These are phyloP conservation scores for Mycogone perniciosa DNA, from an alignment of 2,329 filamentous ascomycete genomes.

Conservation along the genomic window DNA sequence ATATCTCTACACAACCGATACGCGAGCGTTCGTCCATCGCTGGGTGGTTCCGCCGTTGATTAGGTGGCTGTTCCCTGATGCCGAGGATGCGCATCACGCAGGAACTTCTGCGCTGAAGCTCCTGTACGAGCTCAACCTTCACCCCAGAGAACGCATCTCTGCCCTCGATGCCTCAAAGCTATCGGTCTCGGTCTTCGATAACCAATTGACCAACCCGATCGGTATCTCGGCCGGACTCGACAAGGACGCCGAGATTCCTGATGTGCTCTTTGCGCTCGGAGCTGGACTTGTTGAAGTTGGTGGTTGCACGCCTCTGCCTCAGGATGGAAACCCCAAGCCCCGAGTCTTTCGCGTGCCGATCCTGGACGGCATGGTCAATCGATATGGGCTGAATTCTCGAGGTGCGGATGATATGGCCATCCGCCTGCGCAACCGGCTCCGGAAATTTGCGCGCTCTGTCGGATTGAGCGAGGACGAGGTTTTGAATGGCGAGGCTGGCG, in stretches of 20 bases:
- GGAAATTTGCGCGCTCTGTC: slow-evolving; percentile 64
- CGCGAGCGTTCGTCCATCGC: slow-evolving; percentile 62
- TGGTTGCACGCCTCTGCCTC: slow-evolving; percentile 79
- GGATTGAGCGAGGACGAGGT: slow-evolving; percentile 69
- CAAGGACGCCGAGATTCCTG: slow-evolving; percentile 86
- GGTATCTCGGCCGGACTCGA: slow-evolving; percentile 94
- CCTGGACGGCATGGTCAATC: slow-evolving; percentile 85
- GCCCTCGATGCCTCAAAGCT: slow-evolving; percentile 28
- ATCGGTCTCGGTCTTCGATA: slow-evolving; percentile 61
- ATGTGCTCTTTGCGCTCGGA: slow-evolving; percentile 76
- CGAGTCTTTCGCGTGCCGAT: slow-evolving; percentile 81
- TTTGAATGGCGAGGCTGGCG: slow-evolving; percentile 67
- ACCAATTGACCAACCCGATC: slow-evolving; percentile 74
- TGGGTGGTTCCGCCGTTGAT: slow-evolving; percentile 61
- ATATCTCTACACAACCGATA: slow-evolving; percentile 70
- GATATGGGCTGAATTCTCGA: slow-evolving; percentile 89
- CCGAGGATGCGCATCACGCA: slow-evolving; percentile 85
- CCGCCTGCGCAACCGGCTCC: slow-evolving; percentile 68
- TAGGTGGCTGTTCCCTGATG: slow-evolving; percentile 62
- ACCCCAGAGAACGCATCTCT: slow-evolving; percentile 70
- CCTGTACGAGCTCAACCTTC: slow-evolving; percentile 66
- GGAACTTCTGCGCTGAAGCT: slow-evolving; percentile 65
- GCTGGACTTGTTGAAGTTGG: slow-evolving; percentile 87
- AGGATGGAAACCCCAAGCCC: slow-evolving; percentile 80
- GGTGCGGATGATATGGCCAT: slow-evolving; percentile 84